Evolutionary conservation across 106 monocot genomes (phyloP).

Genomic region (Phalaenopsis equestris): DNA sequence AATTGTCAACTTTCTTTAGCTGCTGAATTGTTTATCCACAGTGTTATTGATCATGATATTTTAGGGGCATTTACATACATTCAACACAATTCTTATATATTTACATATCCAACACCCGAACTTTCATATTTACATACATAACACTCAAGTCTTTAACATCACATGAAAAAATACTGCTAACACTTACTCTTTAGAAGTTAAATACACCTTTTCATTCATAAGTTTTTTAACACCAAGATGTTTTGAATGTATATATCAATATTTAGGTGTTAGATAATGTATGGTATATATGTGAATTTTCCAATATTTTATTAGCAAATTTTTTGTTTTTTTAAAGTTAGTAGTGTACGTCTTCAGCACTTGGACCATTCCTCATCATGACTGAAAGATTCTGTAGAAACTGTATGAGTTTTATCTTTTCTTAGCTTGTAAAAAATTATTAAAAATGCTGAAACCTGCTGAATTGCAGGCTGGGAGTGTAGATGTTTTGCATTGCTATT

Average conservation of each 20-base stretch:
- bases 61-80: background rate
- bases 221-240: no score
- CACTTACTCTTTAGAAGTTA: no score
- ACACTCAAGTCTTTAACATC: no score
- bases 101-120: no score
- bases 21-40: background rate
- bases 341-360: background rate
- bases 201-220: no score
- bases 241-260: no score
- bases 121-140: no score
- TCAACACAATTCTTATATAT: no score
- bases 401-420: background rate
- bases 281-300: no score
- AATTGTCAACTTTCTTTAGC: background rate
- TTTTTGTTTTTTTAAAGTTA: background rate
- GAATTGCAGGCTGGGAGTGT: constrained; percentile 72
- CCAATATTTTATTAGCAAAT: background rate
- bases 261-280: no score
- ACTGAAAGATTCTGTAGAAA: background rate
- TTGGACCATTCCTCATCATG: background rate
- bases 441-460: background rate
- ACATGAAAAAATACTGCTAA: no score
- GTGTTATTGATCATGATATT: background rate
- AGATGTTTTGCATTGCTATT: constrained; percentile 95
- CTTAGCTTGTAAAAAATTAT: constrained; percentile 1